Conservation (phyloP, 2,329 filamentous ascomycete species). For the Ceratocystis cubensis region DNA sequence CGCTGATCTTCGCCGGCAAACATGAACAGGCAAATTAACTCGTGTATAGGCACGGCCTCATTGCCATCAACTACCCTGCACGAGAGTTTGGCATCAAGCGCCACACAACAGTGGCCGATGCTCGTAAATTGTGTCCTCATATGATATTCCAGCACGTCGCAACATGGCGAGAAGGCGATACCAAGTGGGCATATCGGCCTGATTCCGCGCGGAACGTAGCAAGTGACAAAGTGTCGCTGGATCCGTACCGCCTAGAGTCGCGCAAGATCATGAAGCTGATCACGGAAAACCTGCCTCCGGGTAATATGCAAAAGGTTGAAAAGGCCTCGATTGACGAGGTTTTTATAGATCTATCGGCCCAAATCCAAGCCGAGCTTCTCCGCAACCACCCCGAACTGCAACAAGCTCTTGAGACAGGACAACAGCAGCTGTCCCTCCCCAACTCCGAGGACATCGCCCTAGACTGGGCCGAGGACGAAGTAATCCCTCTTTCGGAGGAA, state of each 20-base stretch:
- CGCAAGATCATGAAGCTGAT: conserved; percentile 68
- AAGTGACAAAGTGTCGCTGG: conserved; percentile 85
- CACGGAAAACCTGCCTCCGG: conserved; percentile 59
- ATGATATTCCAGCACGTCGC: conserved; percentile 85
- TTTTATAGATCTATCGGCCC: conserved; percentile 79
- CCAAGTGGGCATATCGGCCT: conserved; percentile 79
- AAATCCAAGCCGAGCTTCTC: conserved; percentile 64
- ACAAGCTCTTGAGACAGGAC: conserved; percentile 40
- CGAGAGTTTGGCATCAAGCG: conserved; percentile 66
- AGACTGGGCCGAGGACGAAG: conserved; percentile 72
- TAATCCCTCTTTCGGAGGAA: conserved; percentile 65
- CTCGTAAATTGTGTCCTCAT: conserved; percentile 72
- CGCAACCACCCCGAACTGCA: conserved; percentile 62
- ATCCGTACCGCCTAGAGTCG: conserved; percentile 79
- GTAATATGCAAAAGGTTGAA: conserved; percentile 60
- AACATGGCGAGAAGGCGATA: conserved; percentile 85
- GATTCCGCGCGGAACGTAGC: conserved; percentile 68
- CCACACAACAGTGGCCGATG: conserved; percentile 68
- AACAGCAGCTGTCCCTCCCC: conserved; percentile 60
- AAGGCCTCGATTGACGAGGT: conserved; percentile 95
- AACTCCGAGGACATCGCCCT: conserved; percentile 54
- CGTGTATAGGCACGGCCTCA: conserved; percentile 61
- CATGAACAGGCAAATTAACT: conserved; percentile 20
- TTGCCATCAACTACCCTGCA: conserved; percentile 92
- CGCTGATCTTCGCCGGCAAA: conserved; percentile 20